These are phyloP conservation scores for Fusarium kyushuense DNA, from an alignment of 2,329 filamentous ascomycete species.

Conservation along the genomic window DNA sequence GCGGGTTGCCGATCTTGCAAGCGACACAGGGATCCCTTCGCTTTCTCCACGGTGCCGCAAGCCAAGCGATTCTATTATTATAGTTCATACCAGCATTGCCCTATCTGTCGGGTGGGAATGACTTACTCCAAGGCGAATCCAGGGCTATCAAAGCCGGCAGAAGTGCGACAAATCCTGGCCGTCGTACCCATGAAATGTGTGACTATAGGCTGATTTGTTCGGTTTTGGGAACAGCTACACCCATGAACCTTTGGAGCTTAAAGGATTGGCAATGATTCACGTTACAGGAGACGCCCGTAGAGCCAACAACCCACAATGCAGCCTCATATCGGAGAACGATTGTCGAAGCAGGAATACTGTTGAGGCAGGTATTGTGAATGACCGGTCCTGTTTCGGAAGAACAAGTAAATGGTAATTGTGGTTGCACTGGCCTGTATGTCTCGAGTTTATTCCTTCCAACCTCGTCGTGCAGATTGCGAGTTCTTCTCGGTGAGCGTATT, in stretches of 20 bases:
- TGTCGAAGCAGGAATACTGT: not conserved
- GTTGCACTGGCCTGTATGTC: conserved; percentile 2
- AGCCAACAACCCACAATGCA: conserved; percentile 1
- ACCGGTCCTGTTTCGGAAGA: conserved; percentile 6
- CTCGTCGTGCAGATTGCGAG: not conserved
- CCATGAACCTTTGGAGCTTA: not conserved
- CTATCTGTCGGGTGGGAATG: conserved; percentile 6
- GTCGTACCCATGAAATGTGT: conserved; percentile 1
- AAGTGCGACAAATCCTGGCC: conserved; percentile 15
- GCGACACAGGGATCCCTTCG: conserved; percentile 21
- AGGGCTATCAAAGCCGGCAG: not conserved
- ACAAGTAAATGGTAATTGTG: conserved; percentile 4
- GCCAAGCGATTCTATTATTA: conserved; percentile 6
- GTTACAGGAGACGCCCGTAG: conserved; percentile 1
- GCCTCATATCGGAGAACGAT: conserved; percentile 7
- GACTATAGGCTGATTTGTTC: not conserved
- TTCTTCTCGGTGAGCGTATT: not conserved
- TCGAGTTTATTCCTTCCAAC: not conserved
- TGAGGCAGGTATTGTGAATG: not conserved
- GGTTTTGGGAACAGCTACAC: not conserved
- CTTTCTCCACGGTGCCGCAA: conserved; percentile 14
- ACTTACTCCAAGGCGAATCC: conserved; percentile 6
- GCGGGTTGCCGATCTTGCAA: conserved; percentile 36
- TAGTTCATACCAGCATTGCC: conserved; percentile 10
- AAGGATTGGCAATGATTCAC: not conserved